Conservation (phyloP, 2,329 filamentous ascomycete species). For the Pseudodiploospora longispora region DNA sequence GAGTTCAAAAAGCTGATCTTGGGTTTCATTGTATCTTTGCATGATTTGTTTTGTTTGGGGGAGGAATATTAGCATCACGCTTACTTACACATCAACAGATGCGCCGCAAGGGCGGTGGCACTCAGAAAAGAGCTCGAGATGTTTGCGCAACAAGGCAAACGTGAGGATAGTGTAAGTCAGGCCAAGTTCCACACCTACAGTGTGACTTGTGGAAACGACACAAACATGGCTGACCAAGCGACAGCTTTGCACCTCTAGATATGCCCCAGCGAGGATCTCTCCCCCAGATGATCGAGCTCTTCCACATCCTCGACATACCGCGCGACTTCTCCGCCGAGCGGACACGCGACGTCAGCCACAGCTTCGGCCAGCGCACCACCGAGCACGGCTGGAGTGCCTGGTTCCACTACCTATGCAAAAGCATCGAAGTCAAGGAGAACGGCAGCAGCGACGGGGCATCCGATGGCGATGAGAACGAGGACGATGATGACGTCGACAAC, state of each 20-base stretch:
- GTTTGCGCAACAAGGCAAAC: constrained; percentile 15
- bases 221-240: background rate
- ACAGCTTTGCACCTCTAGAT: constrained; percentile 22
- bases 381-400: constrained; percentile 19
- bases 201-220: constrained; percentile 1
- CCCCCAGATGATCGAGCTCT: constrained; percentile 18
- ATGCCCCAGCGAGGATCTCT: constrained; percentile 15
- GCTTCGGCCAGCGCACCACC: constrained; percentile 21
- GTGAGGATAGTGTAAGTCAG: constrained; percentile 21
- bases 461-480: too few relatives aligned
- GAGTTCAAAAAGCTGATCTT: background rate
- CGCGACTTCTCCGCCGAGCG: constrained; percentile 23
- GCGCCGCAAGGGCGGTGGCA: constrained; percentile 18
- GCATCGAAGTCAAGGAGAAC: constrained; percentile 16
- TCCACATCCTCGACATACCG: constrained; percentile 21
- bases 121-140: constrained; percentile 12
- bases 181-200: background rate
- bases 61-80: too few relatives aligned
- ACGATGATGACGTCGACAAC: too few relatives aligned
- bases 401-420: constrained; percentile 30
- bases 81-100: background rate
- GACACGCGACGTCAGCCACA: constrained; percentile 23
- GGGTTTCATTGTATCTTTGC: background rate
- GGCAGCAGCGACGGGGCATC: background rate
- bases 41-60: too few relatives aligned